These are phyloP conservation scores for Suhomyces kilbournensis DNA, from an alignment of 805 yeast genomes.

Conservation along the genomic window DNA sequence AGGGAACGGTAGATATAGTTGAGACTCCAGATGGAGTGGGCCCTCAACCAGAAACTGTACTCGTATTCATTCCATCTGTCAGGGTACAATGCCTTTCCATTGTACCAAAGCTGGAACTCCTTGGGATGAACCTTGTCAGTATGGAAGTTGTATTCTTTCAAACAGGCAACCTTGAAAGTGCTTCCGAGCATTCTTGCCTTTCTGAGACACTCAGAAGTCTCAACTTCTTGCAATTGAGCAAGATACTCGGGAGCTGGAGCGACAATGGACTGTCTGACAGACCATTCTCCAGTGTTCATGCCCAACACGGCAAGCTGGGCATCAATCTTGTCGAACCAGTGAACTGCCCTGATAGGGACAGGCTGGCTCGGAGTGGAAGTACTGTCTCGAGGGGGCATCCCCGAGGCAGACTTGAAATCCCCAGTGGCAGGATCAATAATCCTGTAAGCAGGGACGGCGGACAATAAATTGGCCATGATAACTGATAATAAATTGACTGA, in stretches of 20 bases:
- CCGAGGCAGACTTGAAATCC: not conserved
- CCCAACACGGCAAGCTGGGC: not conserved
- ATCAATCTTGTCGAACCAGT: not conserved
- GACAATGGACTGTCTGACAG: not conserved
- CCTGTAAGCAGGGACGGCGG: not conserved
- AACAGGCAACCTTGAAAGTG: not conserved
- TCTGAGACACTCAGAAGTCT: not conserved
- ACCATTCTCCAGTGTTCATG: not conserved
- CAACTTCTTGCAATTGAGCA: not conserved
- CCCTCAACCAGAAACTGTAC: not conserved
- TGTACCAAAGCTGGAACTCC: not conserved
- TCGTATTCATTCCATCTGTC: not conserved
- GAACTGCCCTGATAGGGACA: not conserved
- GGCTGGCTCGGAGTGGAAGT: not conserved
- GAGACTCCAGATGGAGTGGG: not conserved
- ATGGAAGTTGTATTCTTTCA: not conserved
- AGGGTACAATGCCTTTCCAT: not conserved
- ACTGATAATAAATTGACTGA: not conserved
- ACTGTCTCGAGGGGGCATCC: not conserved
- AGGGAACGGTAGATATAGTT: not conserved
- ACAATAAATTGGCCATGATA: not conserved
- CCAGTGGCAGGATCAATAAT: not conserved
- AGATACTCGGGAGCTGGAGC: not conserved
- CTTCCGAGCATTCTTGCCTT: not conserved
- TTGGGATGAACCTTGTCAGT: not conserved